Percentiles rank a stretch among this genome's conserved stretches.
Evolutionary conservation across 164 flowering plant genomes (phyloP).

Genomic region (Magnolia sinica): DNA sequence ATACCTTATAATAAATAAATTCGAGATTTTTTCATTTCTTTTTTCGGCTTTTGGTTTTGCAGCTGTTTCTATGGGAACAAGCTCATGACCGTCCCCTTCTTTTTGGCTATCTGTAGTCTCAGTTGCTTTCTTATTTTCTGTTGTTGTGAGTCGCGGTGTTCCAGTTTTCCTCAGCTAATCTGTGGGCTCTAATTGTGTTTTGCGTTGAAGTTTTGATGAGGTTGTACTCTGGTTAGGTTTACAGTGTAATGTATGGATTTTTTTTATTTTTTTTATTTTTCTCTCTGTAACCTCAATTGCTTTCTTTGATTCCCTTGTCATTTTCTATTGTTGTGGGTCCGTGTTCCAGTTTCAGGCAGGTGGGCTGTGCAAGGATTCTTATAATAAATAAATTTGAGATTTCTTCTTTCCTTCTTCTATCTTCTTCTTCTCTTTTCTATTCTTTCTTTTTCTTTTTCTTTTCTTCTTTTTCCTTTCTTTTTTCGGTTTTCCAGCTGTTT

Average conservation of each 20-base stretch:
- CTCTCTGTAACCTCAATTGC: neutral
- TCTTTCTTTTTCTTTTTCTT: too few relatives aligned
- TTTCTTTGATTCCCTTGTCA: neutral
- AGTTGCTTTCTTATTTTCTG: too few relatives aligned
- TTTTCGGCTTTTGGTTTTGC: neutral
- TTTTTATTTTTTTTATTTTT: too few relatives aligned
- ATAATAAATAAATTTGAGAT: neutral
- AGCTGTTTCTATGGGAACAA: neutral
- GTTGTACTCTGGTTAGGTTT: neutral
- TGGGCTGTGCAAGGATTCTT: neutral
- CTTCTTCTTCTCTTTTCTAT: too few relatives aligned
- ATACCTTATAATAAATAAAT: neutral
- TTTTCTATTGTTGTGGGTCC: slow-evolving; percentile 4
- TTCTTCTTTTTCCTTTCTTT: too few relatives aligned
- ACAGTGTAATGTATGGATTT: neutral
- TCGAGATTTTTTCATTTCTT: neutral
- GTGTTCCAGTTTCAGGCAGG: neutral
- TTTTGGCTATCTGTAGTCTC: too few relatives aligned
- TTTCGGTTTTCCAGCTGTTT: neutral
- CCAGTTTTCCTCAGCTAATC: neutral
- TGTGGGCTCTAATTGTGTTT: neutral
- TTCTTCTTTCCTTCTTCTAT: neutral
- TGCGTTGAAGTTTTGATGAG: neutral
- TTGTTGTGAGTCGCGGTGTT: neutral
- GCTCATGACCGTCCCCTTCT: neutral